Percentiles rank a stretch among this genome's conserved stretches.
Evolutionary conservation across 2,329 filamentous ascomycete species (phyloP).

Genomic region (Fusarium sp.): DNA sequence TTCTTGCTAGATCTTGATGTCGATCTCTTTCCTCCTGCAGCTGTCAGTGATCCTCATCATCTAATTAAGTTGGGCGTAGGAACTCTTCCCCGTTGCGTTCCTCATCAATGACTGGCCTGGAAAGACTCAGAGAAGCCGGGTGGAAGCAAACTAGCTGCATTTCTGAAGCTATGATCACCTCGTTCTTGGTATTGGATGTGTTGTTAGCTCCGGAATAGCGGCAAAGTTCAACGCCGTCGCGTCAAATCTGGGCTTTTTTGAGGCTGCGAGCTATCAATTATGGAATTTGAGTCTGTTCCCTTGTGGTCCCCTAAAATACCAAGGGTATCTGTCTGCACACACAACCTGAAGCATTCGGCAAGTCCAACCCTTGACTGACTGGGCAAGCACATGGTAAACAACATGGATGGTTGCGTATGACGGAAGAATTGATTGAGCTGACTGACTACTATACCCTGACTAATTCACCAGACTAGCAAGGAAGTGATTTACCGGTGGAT

Average conservation of each 20-base stretch:
- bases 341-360: slow-evolving; percentile 24
- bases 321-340: background rate
- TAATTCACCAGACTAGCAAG: slow-evolving; percentile 1
- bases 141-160: slow-evolving; percentile 1
- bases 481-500: slow-evolving; percentile 23
- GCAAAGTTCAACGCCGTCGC: slow-evolving; percentile 2
- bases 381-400: background rate
- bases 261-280: background rate
- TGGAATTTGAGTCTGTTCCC: no score
- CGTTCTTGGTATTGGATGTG: background rate
- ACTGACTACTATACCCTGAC: background rate
- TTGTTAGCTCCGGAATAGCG: background rate
- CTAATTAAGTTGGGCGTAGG: background rate
- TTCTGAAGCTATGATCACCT: slow-evolving; percentile 6
- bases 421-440: slow-evolving; percentile 2
- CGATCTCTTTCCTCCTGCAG: slow-evolving; percentile 31
- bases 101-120: background rate
- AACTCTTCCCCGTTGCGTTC: background rate
- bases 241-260: background rate
- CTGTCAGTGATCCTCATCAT: slow-evolving; percentile 10
- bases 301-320: slow-evolving; percentile 2
- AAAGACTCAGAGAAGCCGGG: slow-evolving; percentile 11
- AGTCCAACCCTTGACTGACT: background rate
- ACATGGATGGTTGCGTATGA: background rate
- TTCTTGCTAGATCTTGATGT: slow-evolving; percentile 35